Base-by-base conservation (phyloP, 202 grass and related monocot species). In the Bolboschoenoplectus hybrid region DNA sequence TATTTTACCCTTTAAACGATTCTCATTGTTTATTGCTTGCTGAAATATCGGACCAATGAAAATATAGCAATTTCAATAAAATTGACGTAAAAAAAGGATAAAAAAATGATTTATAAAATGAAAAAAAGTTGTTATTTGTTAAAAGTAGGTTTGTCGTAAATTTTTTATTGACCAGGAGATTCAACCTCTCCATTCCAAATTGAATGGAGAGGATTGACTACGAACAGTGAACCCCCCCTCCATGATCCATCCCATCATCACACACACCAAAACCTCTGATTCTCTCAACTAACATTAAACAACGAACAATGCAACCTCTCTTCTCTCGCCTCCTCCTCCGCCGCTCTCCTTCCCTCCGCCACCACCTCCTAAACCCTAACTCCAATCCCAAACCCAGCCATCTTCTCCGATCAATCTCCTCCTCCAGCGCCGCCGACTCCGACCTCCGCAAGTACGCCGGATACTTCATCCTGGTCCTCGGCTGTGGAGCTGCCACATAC, bases 401-500 rank as follows among this genome's bases (percentile, higher is more conserved):
- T 49, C 82, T 92, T 43, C 55, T 80, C 65, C 74, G 85, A 79
- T 74, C 89, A 46, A 38, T 90, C 84, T 90, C 91, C 67, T 69
- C 79, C 86, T 63, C 81, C 81, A n/a, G 75, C 84, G 9, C 67
- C 67, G 84, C 90, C 81, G 87, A 97, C 19, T 82, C 90, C 26
- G 89, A 92, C 14, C 63, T 91, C 81, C 92, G 90, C 56, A 94
- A 91, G 87, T 97, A 94, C 86, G 81, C 87, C 75, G 90, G 94
- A 50, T 97, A 97, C 87, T 90, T 90, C 65, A 68, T 94, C 57
- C 94, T 97, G 53, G 0, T 94, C 63, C 64, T 92, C 50, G 92
- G 90, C 47, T 91, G 92, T 85, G 86, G 83, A 79, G 89, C 91
- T 34, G 96, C 93, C 66, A 98, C 91, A 66, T 96, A 95, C 82